phyloP scores from a whole-genome alignment of 495 filamentous ascomycete genomes.

The Aspergillus affinis region DNA sequence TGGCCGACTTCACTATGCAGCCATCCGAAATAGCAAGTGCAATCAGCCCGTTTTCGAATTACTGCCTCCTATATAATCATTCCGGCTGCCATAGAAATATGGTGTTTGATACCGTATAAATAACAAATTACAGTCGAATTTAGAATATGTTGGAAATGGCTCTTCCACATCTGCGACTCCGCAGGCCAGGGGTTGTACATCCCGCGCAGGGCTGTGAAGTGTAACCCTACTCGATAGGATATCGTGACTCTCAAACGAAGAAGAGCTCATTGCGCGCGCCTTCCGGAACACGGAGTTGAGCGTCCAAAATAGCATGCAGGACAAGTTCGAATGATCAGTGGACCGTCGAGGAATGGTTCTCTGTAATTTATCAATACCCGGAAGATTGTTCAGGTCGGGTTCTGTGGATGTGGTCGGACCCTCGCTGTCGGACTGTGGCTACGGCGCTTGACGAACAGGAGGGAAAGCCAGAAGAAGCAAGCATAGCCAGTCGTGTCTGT shows the following conservation, averaged over 20 bases:
- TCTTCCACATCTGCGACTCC: too few species aligned
- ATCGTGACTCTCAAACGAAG: not conserved
- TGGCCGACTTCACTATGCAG: too few species aligned
- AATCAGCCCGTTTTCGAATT: too few species aligned
- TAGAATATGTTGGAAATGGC: too few species aligned
- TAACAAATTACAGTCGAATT: too few species aligned
- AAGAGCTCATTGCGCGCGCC: not conserved
- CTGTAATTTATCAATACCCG: not conserved
- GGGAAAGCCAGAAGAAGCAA: conserved; percentile 7
- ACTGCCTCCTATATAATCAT: too few species aligned
- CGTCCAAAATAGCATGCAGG: not conserved
- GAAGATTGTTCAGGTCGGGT: not conserved
- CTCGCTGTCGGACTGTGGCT: not conserved
- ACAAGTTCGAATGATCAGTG: not conserved
- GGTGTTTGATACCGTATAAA: too few species aligned
- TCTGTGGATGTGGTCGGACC: not conserved
- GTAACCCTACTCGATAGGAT: not conserved
- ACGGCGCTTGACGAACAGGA: conserved; percentile 1
- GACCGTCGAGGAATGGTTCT: not conserved
- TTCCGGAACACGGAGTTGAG: not conserved
- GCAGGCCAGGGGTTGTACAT: too few species aligned
- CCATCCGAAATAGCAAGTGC: too few species aligned
- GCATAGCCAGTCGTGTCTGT: conserved; percentile 14
- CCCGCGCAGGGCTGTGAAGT: not conserved
- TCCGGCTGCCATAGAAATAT: too few species aligned